Evolutionary conservation across 2,329 filamentous ascomycete species (phyloP).

Genomic region (Myriosclerotinia duriaeana): DNA sequence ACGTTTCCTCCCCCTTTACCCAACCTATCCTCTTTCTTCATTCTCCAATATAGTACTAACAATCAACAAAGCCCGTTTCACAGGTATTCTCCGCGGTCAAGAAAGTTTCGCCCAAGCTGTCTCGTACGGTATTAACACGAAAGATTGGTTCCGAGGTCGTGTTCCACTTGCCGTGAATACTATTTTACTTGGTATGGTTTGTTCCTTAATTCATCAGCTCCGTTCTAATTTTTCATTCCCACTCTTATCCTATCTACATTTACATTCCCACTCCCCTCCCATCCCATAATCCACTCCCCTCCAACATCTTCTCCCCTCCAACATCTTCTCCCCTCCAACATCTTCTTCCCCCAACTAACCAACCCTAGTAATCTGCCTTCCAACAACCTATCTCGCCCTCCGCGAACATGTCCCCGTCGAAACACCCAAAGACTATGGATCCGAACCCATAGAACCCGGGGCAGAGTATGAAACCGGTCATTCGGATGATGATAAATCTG

Average conservation of each 20-base stretch:
- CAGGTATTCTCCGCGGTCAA: slow-evolving; percentile 47
- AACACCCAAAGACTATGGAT: not conserved
- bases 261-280: too few relatives aligned
- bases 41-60: not conserved
- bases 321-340: not conserved
- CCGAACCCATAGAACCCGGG: not conserved
- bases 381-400: slow-evolving; percentile 9
- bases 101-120: slow-evolving; percentile 49
- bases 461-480: not conserved
- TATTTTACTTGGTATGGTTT: slow-evolving; percentile 10
- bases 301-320: not conserved
- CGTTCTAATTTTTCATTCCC: too few relatives aligned
- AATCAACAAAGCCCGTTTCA: slow-evolving; percentile 37
- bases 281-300: not conserved
- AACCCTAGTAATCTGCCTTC: not conserved
- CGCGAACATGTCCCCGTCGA: slow-evolving; percentile 5
- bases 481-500: not conserved
- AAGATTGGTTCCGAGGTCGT: slow-evolving; percentile 46
- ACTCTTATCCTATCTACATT: not conserved
- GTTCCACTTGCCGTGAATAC: slow-evolving; percentile 45
- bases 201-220: too few relatives aligned
- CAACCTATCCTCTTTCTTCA: not conserved
- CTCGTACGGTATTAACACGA: slow-evolving; percentile 46
- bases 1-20: not conserved
- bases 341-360: not conserved